Percentiles rank a stretch among this genome's conserved stretches.
Conservation (phyloP, 1,284 basidiomycete species). For the Sporisorium iseilematis-ciliati region DNA sequence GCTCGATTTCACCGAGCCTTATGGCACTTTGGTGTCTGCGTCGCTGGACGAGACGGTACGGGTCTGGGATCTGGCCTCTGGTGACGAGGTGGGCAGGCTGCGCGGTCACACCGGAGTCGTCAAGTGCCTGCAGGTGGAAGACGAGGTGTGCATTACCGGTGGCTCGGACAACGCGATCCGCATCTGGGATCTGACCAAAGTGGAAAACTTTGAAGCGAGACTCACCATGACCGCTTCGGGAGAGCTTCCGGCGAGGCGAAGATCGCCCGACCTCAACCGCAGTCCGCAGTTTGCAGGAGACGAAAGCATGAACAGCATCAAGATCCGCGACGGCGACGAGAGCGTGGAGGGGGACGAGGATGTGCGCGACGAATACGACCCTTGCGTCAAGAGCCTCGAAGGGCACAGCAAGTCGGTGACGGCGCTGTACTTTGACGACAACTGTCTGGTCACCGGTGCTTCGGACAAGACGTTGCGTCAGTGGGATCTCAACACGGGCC, state of each 20-base stretch:
- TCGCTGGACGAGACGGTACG: constrained; percentile 77
- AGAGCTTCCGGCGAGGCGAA: constrained; percentile 37
- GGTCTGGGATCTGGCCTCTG: constrained; percentile 86
- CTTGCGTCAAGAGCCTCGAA: constrained; percentile 83
- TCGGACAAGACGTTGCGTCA: constrained; percentile 98
- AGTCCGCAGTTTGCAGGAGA: constrained; percentile 26
- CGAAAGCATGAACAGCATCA: constrained; percentile 39
- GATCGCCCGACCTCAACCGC: constrained; percentile 30
- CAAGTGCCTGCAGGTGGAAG: constrained; percentile 93
- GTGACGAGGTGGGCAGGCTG: constrained; percentile 70
- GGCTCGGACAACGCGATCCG: constrained; percentile 83
- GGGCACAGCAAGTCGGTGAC: constrained; percentile 94
- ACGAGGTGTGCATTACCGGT: constrained; percentile 89
- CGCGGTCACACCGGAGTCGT: constrained; percentile 72
- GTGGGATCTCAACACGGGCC: constrained; percentile 96
- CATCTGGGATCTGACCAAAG: constrained; percentile 66
- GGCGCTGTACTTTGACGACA: constrained; percentile 92
- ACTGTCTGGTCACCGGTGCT: constrained; percentile 93
- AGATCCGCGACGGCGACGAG: constrained; percentile 45
- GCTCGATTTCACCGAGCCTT: constrained; percentile 95
- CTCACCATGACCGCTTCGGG: constrained; percentile 55
- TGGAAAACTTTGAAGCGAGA: constrained; percentile 63
- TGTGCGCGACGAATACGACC: constrained; percentile 68
- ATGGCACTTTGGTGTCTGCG: constrained; percentile 86
- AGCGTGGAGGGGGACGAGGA: constrained; percentile 71